Conservation (phyloP, 2,329 filamentous ascomycete species). For the Nectriaceae sp. region DNA sequence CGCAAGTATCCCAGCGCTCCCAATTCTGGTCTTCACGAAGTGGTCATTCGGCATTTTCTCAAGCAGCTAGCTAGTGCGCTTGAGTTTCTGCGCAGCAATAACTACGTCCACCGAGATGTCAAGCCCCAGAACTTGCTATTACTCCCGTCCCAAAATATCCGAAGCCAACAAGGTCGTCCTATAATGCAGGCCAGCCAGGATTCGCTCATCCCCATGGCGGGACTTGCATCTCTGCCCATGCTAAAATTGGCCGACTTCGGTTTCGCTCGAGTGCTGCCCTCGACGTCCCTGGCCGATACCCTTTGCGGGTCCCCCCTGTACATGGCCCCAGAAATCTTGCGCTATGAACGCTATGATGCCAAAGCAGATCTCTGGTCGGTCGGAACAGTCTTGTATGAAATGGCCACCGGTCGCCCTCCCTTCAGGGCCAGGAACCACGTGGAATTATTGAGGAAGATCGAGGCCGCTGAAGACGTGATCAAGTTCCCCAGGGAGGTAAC, state of each 20-base stretch:
- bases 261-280: slow-evolving; percentile 90
- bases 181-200: slow-evolving; percentile 77
- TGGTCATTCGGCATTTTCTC: slow-evolving; percentile 93
- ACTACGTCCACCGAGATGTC: slow-evolving; percentile 94
- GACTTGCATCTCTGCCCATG: slow-evolving; percentile 85
- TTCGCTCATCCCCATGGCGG: slow-evolving; percentile 78
- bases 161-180: slow-evolving; percentile 54
- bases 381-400: slow-evolving; percentile 92
- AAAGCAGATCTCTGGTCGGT: slow-evolving; percentile 98
- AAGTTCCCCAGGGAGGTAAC: slow-evolving; percentile 74
- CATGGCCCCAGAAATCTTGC: slow-evolving; percentile 97
- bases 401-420: slow-evolving; percentile 87
- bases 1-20: slow-evolving; percentile 85
- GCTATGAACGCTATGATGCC: slow-evolving; percentile 96
- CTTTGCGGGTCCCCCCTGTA: slow-evolving; percentile 95
- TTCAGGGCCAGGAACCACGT: slow-evolving; percentile 95
- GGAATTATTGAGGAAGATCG: slow-evolving; percentile 88
- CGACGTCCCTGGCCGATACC: slow-evolving; percentile 91
- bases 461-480: slow-evolving; percentile 83
- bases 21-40: slow-evolving; percentile 88
- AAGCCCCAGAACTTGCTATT: slow-evolving; percentile 96
- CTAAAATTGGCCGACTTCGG: slow-evolving; percentile 98
- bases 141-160: slow-evolving; percentile 76
- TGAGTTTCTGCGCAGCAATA: slow-evolving; percentile 79
- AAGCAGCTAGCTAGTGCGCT: slow-evolving; percentile 93